Percentiles rank a stretch among this genome's conserved stretches.
These are phyloP conservation scores for Helichrysum umbraculigerum DNA, from an alignment of 129 eudicot genomes.

Conservation along the genomic window DNA sequence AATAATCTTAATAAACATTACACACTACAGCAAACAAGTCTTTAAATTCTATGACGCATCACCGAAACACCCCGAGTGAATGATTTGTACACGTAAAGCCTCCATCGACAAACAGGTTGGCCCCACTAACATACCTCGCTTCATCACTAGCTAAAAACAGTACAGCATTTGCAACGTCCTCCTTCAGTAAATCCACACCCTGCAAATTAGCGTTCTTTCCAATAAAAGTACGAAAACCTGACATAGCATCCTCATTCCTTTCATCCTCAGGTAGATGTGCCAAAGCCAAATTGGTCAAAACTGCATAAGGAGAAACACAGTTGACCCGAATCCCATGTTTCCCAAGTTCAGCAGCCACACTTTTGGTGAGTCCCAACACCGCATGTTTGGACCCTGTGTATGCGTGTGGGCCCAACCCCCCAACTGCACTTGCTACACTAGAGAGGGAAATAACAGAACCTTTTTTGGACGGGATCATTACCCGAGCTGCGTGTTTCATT, in stretches of 20 bases:
- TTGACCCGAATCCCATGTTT: constrained; percentile 78
- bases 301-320: constrained; percentile 87
- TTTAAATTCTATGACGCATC: neutral
- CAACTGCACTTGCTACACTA: constrained; percentile 61
- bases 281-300: constrained; percentile 64
- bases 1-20: no score
- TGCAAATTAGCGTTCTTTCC: constrained; percentile 68
- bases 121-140: constrained; percentile 79
- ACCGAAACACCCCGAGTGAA: constrained; percentile 65
- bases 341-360: constrained; percentile 92
- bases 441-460: constrained; percentile 63
- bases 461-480: constrained; percentile 77
- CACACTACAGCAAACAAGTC: neutral
- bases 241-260: constrained; percentile 57
- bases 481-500: constrained; percentile 91
- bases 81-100: constrained; percentile 67
- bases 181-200: constrained; percentile 65
- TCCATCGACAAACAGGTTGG: constrained; percentile 90
- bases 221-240: constrained; percentile 51
- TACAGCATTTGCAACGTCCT: constrained; percentile 84
- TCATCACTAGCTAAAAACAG: constrained; percentile 90
- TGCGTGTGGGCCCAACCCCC: constrained; percentile 81
- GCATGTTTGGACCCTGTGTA: constrained; percentile 88
- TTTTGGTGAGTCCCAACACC: constrained; percentile 72
- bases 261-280: constrained; percentile 70